These are phyloP conservation scores for Chamaecyparis obtusa DNA, from an alignment of 75 land plant genomes.

Conservation along the genomic window DNA sequence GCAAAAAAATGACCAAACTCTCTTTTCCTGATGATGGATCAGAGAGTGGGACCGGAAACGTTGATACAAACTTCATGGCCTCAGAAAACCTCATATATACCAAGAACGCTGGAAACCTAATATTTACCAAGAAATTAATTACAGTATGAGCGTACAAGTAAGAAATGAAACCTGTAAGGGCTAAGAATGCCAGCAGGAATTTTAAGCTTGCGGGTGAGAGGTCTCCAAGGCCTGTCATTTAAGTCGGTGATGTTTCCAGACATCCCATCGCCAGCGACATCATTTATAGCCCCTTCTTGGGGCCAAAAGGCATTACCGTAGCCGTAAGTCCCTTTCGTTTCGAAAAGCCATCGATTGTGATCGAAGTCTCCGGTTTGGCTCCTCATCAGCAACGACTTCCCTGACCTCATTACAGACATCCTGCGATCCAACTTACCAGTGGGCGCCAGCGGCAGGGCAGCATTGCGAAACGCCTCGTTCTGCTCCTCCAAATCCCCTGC, in stretches of 20 bases:
- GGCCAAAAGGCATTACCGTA: constrained; percentile 97
- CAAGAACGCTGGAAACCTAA: too few relatives aligned
- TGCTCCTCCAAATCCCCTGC: constrained; percentile 47
- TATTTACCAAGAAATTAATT: neutral
- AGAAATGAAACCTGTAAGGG: constrained; percentile 71
- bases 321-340: constrained; percentile 94
- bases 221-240: constrained; percentile 64
- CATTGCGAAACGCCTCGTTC: constrained; percentile 16
- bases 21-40: too few relatives aligned
- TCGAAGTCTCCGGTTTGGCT: constrained; percentile 78
- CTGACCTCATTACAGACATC: constrained; percentile 68
- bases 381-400: constrained; percentile 45
- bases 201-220: constrained; percentile 72
- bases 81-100: too few relatives aligned
- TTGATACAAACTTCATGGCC: too few relatives aligned
- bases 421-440: constrained; percentile 52
- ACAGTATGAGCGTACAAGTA: neutral
- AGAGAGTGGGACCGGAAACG: too few relatives aligned
- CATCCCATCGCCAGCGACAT: constrained; percentile 15
- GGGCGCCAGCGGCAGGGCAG: constrained; percentile 32
- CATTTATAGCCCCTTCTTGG: constrained; percentile 39
- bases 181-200: constrained; percentile 81
- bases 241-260: constrained; percentile 38
- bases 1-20: too few relatives aligned
- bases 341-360: constrained; percentile 85